These are phyloP conservation scores for Coffea humblotiana DNA, from an alignment of 305 asterid genomes.

Conservation along the genomic window DNA sequence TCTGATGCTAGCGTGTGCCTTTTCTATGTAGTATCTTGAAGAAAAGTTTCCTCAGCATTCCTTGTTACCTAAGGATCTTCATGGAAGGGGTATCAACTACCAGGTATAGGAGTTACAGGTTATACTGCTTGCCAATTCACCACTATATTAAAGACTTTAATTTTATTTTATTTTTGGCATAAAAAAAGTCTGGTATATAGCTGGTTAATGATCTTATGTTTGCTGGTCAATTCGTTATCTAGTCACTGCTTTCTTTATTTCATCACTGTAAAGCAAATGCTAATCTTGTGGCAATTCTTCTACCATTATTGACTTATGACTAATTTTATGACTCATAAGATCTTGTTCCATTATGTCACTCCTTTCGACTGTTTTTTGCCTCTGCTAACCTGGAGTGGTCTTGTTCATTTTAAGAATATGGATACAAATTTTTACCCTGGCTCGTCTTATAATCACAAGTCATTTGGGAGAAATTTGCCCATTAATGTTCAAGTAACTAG, in stretches of 20 bases:
- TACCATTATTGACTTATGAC: too few relatives aligned
- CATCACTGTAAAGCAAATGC: not conserved
- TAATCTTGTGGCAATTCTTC: too few relatives aligned
- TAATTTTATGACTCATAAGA: too few relatives aligned
- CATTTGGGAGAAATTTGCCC: too few relatives aligned
- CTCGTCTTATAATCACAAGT: too few relatives aligned
- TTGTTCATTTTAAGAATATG: too few relatives aligned
- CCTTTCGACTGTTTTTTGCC: not conserved
- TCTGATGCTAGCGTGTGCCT: not conserved
- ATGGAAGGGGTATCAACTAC: conserved; percentile 58
- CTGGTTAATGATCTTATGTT: not conserved
- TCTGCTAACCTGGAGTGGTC: not conserved
- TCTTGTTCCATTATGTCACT: too few relatives aligned
- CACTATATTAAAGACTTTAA: not conserved
- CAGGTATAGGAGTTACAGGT: conserved; percentile 44
- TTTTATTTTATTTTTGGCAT: too few relatives aligned
- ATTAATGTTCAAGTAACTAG: too few relatives aligned
- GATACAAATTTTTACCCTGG: too few relatives aligned
- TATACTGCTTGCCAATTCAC: too few relatives aligned
- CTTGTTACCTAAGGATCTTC: conserved; percentile 73
- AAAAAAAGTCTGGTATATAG: too few relatives aligned
- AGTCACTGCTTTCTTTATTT: not conserved
- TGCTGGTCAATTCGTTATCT: not conserved
- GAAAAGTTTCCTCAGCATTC: conserved; percentile 88
- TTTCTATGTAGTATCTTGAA: conserved; percentile 65